Evolutionary conservation across 129 eudicot species (phyloP).

Genomic region (Arctium lappa): DNA sequence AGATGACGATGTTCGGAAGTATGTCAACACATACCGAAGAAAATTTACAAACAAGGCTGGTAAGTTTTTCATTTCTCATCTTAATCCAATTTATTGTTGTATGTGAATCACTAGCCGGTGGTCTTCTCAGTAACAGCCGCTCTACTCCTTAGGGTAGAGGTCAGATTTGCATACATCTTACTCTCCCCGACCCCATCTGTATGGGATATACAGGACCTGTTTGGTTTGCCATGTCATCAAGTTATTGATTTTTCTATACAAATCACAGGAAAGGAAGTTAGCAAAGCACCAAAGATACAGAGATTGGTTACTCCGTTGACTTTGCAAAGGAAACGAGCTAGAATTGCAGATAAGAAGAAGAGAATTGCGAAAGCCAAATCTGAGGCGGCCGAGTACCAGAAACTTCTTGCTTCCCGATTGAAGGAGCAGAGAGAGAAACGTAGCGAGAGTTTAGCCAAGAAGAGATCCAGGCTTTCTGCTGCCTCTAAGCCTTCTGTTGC

Average conservation of each 20-base stretch:
- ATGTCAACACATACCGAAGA: constrained; percentile 68
- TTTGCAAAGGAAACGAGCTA: constrained; percentile 67
- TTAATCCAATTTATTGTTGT: not conserved
- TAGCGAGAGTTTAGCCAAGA: constrained; percentile 77
- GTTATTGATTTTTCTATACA: not conserved
- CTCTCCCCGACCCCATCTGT: too few species aligned
- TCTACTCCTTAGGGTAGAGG: too few species aligned
- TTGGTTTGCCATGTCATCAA: not conserved
- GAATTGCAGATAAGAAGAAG: constrained; percentile 70
- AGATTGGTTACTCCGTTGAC: constrained; percentile 76
- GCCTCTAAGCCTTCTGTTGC: constrained; percentile 59
- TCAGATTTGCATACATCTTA: too few species aligned
- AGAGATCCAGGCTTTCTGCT: constrained; percentile 57
- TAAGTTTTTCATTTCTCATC: constrained; percentile 1
- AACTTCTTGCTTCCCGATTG: constrained; percentile 65
- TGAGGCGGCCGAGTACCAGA: constrained; percentile 72
- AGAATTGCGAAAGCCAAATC: constrained; percentile 66
- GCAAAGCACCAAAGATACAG: constrained; percentile 77
- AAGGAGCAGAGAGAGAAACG: constrained; percentile 75
- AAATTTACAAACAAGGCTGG: constrained; percentile 59
- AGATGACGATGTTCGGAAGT: constrained; percentile 73
- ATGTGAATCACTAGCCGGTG: not conserved
- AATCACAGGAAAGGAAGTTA: constrained; percentile 50
- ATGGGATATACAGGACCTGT: too few species aligned
- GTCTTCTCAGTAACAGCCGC: too few species aligned